Evolutionary conservation across 2,329 filamentous ascomycete species (phyloP).

Genomic region (Lachnellula cervina): DNA sequence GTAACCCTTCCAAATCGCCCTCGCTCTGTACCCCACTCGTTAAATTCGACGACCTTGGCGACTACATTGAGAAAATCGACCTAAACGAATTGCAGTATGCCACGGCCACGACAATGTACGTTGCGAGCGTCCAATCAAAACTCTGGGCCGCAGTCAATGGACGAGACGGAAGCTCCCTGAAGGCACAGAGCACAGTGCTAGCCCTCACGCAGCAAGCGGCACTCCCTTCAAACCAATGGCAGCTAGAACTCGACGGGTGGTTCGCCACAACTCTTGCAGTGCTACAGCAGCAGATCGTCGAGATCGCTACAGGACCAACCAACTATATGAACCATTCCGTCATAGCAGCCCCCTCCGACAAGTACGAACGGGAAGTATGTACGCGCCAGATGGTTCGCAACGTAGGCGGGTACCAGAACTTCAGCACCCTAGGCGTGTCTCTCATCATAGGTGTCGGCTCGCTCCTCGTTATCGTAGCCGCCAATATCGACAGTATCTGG

Average conservation of each 20-base stretch:
- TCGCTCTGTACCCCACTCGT: conserved; percentile 2
- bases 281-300: conserved; percentile 25
- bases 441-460: conserved; percentile 9
- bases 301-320: conserved; percentile 22
- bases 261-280: conserved; percentile 27
- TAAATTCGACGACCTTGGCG: background rate
- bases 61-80: background rate
- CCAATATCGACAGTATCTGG: conserved; percentile 8
- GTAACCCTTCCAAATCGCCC: conserved; percentile 27
- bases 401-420: conserved; percentile 15
- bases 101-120: conserved; percentile 1
- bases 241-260: conserved; percentile 32
- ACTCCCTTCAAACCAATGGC: conserved; percentile 34
- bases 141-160: conserved; percentile 6
- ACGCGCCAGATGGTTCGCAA: conserved; percentile 13
- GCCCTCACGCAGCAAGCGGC: conserved; percentile 9
- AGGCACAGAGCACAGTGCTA: conserved; percentile 13
- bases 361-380: conserved; percentile 4
- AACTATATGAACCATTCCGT: conserved; percentile 1
- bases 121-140: background rate
- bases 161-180: conserved; percentile 14
- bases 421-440: conserved; percentile 11
- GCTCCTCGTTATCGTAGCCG: conserved; percentile 7
- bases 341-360: background rate
- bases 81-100: conserved; percentile 5